These are phyloP conservation scores for Liriodendron chinense DNA, from an alignment of 164 flowering plant species.

Conservation along the genomic window DNA sequence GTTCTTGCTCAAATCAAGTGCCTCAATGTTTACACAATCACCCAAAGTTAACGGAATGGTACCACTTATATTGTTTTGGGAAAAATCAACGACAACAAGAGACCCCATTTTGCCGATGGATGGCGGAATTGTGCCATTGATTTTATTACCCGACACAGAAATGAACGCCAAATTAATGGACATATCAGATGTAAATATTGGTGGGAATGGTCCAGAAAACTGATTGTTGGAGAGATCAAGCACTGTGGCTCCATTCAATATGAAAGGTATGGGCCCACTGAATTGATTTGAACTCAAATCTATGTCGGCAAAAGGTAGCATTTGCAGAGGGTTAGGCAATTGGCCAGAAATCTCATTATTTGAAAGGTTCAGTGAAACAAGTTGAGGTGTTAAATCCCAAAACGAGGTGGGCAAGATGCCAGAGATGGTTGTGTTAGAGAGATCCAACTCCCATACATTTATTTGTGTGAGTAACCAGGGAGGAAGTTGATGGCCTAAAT, in stretches of 20 bases:
- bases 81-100: background rate
- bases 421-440: constrained; percentile 2
- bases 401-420: background rate
- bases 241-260: background rate
- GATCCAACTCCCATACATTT: background rate
- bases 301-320: background rate
- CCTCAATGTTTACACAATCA: background rate
- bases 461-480: background rate
- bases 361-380: background rate
- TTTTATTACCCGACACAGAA: background rate
- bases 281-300: background rate
- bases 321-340: background rate
- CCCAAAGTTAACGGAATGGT: constrained; percentile 1
- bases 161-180: background rate
- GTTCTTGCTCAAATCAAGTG: constrained; percentile 9
- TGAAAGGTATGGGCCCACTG: background rate
- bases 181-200: background rate
- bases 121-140: constrained; percentile 4
- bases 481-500: constrained; percentile 1
- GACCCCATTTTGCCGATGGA: background rate
- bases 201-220: constrained; percentile 2
- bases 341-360: background rate
- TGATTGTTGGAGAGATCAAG: constrained; percentile 4
- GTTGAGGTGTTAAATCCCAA: background rate
- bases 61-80: background rate